These are phyloP conservation scores for Micractinium conductrix DNA, from an alignment of 139 green algal genomes.

Conservation along the genomic window DNA sequence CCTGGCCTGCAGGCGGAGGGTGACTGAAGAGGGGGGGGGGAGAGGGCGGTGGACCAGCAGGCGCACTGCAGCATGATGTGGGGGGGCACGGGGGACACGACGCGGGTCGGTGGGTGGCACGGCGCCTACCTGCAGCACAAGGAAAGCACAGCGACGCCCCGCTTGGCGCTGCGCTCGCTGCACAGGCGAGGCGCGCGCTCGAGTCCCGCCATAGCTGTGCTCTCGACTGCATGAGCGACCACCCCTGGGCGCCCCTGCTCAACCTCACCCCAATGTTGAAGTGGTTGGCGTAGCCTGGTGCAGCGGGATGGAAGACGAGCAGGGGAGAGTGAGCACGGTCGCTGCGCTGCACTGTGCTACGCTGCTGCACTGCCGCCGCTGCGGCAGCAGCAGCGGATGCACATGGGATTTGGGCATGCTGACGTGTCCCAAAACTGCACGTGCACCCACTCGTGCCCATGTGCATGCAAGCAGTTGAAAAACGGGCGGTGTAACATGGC, in stretches of 20 bases:
- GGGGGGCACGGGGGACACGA: not conserved
- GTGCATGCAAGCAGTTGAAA: no score
- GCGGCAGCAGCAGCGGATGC: no score
- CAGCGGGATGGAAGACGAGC: not conserved
- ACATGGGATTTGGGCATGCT: no score
- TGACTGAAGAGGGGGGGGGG: not conserved
- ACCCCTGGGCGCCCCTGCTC: not conserved
- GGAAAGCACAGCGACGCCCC: no score
- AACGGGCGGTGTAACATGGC: no score
- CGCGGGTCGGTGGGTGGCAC: not conserved
- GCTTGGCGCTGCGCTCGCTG: no score
- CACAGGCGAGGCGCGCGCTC: not conserved
- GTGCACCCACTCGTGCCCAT: no score
- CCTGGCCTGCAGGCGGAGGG: not conserved
- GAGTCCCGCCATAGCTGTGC: not conserved
- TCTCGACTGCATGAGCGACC: not conserved
- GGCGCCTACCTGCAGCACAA: not conserved
- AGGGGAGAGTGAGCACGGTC: no score
- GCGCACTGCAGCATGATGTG: not conserved
- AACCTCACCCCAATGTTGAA: constrained; percentile 69
- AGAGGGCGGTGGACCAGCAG: not conserved
- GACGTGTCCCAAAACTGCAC: no score
- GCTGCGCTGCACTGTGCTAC: no score
- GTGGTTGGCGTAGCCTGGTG: constrained; percentile 56
- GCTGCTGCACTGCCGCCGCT: no score